These are phyloP conservation scores for Blakeslea trispora DNA, from an alignment of 371 early-diverging fungal species.

Conservation along the genomic window DNA sequence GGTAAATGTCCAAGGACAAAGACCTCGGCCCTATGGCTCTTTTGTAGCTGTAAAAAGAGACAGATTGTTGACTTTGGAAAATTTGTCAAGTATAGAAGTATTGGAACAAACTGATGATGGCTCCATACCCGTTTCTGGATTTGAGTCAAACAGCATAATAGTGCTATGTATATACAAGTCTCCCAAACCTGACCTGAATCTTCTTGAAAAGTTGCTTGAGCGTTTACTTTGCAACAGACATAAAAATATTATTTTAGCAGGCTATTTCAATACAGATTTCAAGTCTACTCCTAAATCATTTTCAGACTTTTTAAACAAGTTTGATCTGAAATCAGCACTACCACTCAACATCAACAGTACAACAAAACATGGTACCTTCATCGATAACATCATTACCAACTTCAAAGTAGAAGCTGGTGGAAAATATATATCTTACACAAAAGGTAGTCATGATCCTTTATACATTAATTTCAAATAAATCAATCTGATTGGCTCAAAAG, in stretches of 20 bases:
- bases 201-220: not conserved
- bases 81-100: not conserved
- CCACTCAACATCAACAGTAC: not conserved
- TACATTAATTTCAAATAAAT: not conserved
- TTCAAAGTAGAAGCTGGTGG: not conserved
- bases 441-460: not conserved
- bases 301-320: not conserved
- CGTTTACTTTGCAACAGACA: not conserved
- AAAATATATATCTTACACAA: conserved; percentile 1
- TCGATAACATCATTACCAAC: not conserved
- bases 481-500: too few species aligned
- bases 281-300: not conserved
- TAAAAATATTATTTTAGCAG: too few species aligned
- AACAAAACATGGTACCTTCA: not conserved
- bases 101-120: not conserved
- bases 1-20: not conserved
- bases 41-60: not conserved
- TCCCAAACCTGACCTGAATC: not conserved
- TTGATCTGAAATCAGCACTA: not conserved
- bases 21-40: not conserved
- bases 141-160: not conserved
- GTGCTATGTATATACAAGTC: not conserved
- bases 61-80: not conserved
- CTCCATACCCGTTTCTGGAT: not conserved
- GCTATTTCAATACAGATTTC: not conserved